Base-by-base conservation (phyloP, 805 yeast genomes). In the Candida ponderosae region DNA sequence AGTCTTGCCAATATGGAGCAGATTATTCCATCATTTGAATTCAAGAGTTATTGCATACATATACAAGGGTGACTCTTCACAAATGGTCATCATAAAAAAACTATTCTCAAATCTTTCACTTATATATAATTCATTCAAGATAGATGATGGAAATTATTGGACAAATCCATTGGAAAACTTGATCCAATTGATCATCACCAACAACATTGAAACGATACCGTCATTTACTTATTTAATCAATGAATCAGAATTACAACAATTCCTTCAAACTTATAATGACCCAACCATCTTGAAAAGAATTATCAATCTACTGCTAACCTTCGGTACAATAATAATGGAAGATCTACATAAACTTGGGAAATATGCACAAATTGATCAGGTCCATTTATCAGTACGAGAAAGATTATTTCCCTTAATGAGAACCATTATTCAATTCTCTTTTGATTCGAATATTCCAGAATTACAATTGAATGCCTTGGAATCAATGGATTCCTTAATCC, bases 51-150 rank as follows among this genome's bases (percentile, higher is more conserved):
- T 24, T 9, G 14, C 34, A 36, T 16, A 29, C 31, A 18, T 42
- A 37, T 11, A 31, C 40, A 19, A 30, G 13, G 30, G 4, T 8
- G 28, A 24, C 13, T 24, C 28, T 2, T 24, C 28, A 11, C 15
- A 54, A 28, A 39, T 58, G 36, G 63, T 79, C 46, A 72, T 81
- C n/a, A 56, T 75, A 18, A 70, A 66, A 40, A 83, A 83, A 48
- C 53, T 82, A 36, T 54, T 81, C 36, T 70, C 82, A 6, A 71
- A 76, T 34, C 47, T 79, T 23, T 65, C 79, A 3, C 50, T 74
- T 26, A 50, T 75, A 4, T 81, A 63, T 53, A 44, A 36, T 17
- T 40, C 40, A 13, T 41, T 33, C 18, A 40, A 39, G 4, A 56
- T 68, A 26, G 56, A 60, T 33, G 57, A 64, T 39, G 59, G 57